These are phyloP conservation scores for Lasiodiplodia theobromae DNA, from an alignment of 2,329 filamentous ascomycete species.

Conservation along the genomic window DNA sequence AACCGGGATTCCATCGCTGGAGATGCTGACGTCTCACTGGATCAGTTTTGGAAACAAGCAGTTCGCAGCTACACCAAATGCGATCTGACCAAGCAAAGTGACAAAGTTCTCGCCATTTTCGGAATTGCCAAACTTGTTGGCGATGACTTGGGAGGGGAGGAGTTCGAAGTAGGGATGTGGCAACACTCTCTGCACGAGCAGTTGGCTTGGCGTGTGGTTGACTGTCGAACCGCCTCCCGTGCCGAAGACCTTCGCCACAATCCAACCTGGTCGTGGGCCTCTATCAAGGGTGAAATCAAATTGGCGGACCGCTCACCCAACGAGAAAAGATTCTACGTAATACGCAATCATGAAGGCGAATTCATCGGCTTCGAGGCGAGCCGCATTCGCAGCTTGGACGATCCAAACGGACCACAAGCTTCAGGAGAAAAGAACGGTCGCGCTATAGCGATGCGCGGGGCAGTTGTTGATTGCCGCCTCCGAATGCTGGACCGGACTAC, in stretches of 20 bases:
- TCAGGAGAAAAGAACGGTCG: no score
- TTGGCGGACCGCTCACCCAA: not conserved
- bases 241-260: not conserved
- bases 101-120: slow-evolving; percentile 40
- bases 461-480: not conserved
- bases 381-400: no score
- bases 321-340: not conserved
- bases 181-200: slow-evolving; percentile 38
- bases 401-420: not conserved
- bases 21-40: slow-evolving; percentile 35
- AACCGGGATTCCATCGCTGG: not conserved
- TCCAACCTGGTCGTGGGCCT: not conserved
- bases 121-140: slow-evolving; percentile 41
- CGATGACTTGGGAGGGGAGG: slow-evolving; percentile 33
- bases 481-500: not conserved
- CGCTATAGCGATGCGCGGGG: not conserved
- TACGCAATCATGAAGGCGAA: not conserved
- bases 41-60: slow-evolving; percentile 37
- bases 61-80: slow-evolving; percentile 38
- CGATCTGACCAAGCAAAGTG: slow-evolving; percentile 34
- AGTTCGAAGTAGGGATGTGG: slow-evolving; percentile 39
- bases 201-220: slow-evolving; percentile 36
- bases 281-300: not conserved
- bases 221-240: not conserved
- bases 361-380: not conserved